These are phyloP conservation scores for Trichophyton schoenleinii DNA, from an alignment of 2,329 filamentous ascomycete species.

Conservation along the genomic window DNA sequence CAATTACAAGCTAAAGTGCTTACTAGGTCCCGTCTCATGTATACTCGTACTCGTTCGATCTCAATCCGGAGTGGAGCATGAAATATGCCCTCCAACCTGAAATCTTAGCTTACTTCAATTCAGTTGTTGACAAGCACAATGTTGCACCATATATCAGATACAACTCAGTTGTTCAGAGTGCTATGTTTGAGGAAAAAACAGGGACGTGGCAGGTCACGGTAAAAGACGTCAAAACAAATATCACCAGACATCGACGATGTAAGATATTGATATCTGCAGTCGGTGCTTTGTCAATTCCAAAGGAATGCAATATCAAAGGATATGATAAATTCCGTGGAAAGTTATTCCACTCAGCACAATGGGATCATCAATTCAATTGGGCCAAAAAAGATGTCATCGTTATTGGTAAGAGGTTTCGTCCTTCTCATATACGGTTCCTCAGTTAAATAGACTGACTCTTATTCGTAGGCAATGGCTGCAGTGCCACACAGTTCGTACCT, in stretches of 20 bases:
- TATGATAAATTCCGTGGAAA: constrained; percentile 24
- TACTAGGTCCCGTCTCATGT: constrained; percentile 25
- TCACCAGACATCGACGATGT: constrained; percentile 14
- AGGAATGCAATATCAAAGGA: constrained; percentile 20
- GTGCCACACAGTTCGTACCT: constrained; percentile 38
- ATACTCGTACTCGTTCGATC: constrained; percentile 33
- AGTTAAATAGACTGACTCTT: not conserved
- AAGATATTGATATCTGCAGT: constrained; percentile 23
- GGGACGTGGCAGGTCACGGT: constrained; percentile 21
- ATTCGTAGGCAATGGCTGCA: constrained; percentile 34
- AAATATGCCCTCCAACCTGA: constrained; percentile 25
- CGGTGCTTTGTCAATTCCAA: constrained; percentile 20
- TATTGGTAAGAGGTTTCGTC: constrained; percentile 19
- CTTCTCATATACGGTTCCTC: not conserved
- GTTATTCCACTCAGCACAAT: constrained; percentile 31
- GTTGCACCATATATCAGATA: constrained; percentile 16
- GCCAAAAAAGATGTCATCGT: constrained; percentile 28
- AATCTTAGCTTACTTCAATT: constrained; percentile 22
- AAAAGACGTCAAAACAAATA: constrained; percentile 16
- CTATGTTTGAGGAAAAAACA: constrained; percentile 13
- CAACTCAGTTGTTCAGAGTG: constrained; percentile 15
- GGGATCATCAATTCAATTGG: constrained; percentile 31
- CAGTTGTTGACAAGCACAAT: constrained; percentile 16
- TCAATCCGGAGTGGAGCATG: constrained; percentile 30
- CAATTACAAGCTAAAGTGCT: not conserved